These are phyloP conservation scores for Starmerella kuoi DNA, from an alignment of 805 yeast species.

Conservation along the genomic window DNA sequence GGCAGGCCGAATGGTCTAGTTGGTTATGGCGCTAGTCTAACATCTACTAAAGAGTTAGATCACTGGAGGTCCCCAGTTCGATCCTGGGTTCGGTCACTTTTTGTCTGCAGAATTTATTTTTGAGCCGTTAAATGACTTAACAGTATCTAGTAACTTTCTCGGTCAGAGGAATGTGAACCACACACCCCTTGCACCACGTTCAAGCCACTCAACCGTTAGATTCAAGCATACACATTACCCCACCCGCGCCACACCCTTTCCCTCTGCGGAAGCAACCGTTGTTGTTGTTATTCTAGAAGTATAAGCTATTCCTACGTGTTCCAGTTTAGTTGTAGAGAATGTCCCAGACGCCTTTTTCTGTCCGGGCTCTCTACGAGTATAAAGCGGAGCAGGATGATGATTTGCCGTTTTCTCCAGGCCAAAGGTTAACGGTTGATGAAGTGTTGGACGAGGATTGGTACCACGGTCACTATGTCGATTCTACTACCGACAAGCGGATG, in stretches of 20 bases:
- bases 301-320: too few species aligned
- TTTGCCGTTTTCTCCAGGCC: conserved; percentile 55
- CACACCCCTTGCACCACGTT: too few species aligned
- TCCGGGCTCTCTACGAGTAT: conserved; percentile 57
- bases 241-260: too few species aligned
- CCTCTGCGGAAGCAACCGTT: too few species aligned
- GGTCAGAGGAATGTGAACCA: too few species aligned
- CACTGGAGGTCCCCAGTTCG: conserved; percentile 25
- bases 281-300: too few species aligned
- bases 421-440: conserved; percentile 58
- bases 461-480: conserved; percentile 47
- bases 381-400: conserved; percentile 71
- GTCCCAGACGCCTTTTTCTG: conserved; percentile 44
- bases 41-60: conserved; percentile 15
- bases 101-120: neutral
- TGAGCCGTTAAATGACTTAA: too few species aligned
- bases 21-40: conserved; percentile 22
- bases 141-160: too few species aligned
- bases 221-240: too few species aligned
- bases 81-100: conserved; percentile 22
- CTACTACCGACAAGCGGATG: conserved; percentile 31
- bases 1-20: conserved; percentile 19
- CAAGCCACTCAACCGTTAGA: too few species aligned
- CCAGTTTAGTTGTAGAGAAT: too few species aligned
- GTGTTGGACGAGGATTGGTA: conserved; percentile 91